Conservation (phyloP, 805 yeast species). For the Lipomyces orientalis region DNA sequence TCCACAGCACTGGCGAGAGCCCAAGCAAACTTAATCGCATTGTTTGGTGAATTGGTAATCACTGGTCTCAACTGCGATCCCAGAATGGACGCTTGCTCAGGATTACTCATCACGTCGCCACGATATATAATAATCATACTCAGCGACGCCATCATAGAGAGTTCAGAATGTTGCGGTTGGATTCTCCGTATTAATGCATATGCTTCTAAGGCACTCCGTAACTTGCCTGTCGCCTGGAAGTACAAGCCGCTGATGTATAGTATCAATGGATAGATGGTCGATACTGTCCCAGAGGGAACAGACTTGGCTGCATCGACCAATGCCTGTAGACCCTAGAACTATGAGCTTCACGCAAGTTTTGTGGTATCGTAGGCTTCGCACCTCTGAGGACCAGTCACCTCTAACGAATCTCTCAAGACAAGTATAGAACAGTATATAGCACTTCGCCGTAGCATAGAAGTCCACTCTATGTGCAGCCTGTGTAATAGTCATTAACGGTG, state of each 20-base stretch:
- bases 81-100: constrained; percentile 15
- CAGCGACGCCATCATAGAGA: constrained; percentile 19
- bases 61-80: constrained; percentile 6
- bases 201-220: constrained; percentile 25
- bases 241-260: constrained; percentile 31
- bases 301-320: constrained; percentile 15
- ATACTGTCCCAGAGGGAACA: constrained; percentile 3
- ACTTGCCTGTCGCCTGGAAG: constrained; percentile 34
- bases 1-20: constrained; percentile 17
- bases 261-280: constrained; percentile 17
- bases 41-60: constrained; percentile 12
- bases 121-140: constrained; percentile 12
- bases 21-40: constrained; percentile 21
- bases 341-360: not conserved
- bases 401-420: constrained; percentile 29
- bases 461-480: constrained; percentile 18
- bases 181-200: constrained; percentile 10
- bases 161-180: constrained; percentile 17
- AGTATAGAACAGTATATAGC: constrained; percentile 12
- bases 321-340: not conserved
- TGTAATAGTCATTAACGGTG: constrained; percentile 16
- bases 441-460: constrained; percentile 12
- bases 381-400: constrained; percentile 24
- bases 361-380: not conserved
- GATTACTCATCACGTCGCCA: constrained; percentile 14